Conservation (phyloP, 352 stramenopile genomes). For the Globisporangium emineosum region DNA sequence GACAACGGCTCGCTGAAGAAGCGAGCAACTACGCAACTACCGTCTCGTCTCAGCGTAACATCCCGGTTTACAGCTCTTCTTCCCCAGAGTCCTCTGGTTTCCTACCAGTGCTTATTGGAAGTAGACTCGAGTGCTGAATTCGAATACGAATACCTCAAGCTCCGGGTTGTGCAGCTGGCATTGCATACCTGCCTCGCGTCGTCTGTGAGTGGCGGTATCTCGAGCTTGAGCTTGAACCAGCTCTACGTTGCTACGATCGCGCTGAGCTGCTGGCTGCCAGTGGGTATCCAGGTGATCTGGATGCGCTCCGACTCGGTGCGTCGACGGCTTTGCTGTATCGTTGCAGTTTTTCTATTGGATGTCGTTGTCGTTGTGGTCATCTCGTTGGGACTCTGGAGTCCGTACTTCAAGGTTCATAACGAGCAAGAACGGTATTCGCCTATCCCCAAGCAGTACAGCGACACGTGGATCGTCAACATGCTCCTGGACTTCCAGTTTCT, state of each 20-base stretch:
- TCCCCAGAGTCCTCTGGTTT: background rate
- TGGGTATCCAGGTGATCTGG: background rate
- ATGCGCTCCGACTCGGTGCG: background rate
- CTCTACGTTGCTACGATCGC: background rate
- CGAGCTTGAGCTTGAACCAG: background rate
- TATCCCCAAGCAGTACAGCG: slow-evolving; percentile 3
- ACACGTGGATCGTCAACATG: slow-evolving; percentile 8
- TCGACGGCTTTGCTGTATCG: background rate
- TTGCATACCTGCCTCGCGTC: slow-evolving; percentile 2
- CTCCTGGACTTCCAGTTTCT: slow-evolving; percentile 13
- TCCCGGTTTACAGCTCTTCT: background rate
- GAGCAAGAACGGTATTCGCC: background rate
- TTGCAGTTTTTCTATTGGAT: background rate
- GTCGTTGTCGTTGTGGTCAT: background rate
- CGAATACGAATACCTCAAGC: background rate
- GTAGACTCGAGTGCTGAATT: slow-evolving; percentile 4
- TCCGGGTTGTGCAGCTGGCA: slow-evolving; percentile 3
- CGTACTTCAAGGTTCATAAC: background rate
- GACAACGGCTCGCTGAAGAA: slow-evolving; percentile 8
- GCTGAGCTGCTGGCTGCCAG: slow-evolving; percentile 9
- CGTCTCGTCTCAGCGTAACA: background rate
- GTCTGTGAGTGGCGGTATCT: background rate
- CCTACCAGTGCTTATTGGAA: background rate
- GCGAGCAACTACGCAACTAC: background rate
- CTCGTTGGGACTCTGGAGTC: background rate